A percentile compares a stretch with the other conserved stretches of the same genome.
Conservation (phyloP, 176 grass and related monocot species). For the Carex scoparia region DNA sequence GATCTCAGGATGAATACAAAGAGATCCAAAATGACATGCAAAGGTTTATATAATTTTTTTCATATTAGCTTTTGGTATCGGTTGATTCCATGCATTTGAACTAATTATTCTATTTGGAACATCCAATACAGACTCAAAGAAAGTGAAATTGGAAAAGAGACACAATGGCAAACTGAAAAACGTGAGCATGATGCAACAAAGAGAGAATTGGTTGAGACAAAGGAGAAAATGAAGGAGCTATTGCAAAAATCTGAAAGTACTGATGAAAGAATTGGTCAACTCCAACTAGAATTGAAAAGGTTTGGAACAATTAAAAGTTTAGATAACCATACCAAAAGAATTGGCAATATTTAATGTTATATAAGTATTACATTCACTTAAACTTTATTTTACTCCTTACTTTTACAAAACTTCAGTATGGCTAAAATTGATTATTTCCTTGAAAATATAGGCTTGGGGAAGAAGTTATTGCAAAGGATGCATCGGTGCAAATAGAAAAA, state of each 20-base stretch:
- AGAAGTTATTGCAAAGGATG: conserved; percentile 26
- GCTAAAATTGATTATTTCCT: neutral
- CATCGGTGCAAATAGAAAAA: conserved; percentile 22
- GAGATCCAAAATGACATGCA: conserved; percentile 30
- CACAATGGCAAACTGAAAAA: conserved; percentile 20
- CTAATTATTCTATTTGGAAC: neutral
- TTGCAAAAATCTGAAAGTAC: conserved; percentile 12
- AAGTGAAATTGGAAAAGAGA: conserved; percentile 27
- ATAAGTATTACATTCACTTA: neutral
- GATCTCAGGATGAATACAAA: conserved; percentile 51
- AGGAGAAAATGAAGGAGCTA: conserved; percentile 26
- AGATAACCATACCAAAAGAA: neutral
- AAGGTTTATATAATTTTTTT: conserved; percentile 1
- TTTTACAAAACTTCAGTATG: neutral
- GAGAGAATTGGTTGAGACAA: conserved; percentile 20
- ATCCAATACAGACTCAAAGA: conserved; percentile 14
- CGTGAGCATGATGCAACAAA: conserved; percentile 19
- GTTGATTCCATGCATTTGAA: neutral
- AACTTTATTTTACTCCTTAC: neutral
- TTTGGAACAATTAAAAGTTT: neutral
- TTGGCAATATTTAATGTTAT: neutral
- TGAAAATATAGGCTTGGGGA: conserved; percentile 20
- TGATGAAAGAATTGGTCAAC: conserved; percentile 10
- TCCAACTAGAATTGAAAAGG: conserved; percentile 24
- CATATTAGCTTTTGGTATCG: neutral